Evolutionary conservation across 805 yeast genomes (phyloP), one percentile per base, ranked within the genome.

Genomic region (Metschnikowia koreensis): DNA sequence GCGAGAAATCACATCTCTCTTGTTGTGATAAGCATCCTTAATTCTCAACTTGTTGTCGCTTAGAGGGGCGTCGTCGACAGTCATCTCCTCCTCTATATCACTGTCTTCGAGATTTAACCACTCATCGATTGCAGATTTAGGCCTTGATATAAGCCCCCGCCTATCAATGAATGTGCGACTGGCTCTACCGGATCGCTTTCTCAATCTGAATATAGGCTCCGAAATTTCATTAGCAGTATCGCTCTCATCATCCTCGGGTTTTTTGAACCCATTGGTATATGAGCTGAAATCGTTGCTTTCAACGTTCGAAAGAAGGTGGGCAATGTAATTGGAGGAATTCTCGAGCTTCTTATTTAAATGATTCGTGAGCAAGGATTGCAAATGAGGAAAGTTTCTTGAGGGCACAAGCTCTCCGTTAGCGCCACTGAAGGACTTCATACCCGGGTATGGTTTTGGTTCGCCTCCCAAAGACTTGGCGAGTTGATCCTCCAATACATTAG

Each of bases 81-180:
- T 26, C 33, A 26, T 41, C n/a, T 11, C 36, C 7, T 41, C 61
- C 15, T 56, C 64, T 2, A 53, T 48, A 12, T 64, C 73, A 17
- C 60, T 62, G 9, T 63, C 79, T 7, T 70, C 65, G 53, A 73
- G 67, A 49, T 75, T 73, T 43, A 80, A 58, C 60, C 73, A 74
- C 41, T 76, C 77, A 38, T 71, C 71, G 29, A 73, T 60, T 7
- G 68, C 71, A 34, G 63, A 69, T 38, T 60, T 56, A 6, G 75
- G 71, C 36, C 73, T 59, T 27, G 63, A 53, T 44, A 75, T 59
- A 55, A 82, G 73, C 22, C 82, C 85, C 60, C 83, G 81, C 66
- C 97, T 76, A 69, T 92, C 98, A 53, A 92, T 68, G 72, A 87
- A 88, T 16, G 79, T 69, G 43, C 87, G 76, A 38, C 87, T 87